These are phyloP conservation scores for Athelia sp. DNA, from an alignment of 1,284 basidiomycete genomes.

Conservation along the genomic window DNA sequence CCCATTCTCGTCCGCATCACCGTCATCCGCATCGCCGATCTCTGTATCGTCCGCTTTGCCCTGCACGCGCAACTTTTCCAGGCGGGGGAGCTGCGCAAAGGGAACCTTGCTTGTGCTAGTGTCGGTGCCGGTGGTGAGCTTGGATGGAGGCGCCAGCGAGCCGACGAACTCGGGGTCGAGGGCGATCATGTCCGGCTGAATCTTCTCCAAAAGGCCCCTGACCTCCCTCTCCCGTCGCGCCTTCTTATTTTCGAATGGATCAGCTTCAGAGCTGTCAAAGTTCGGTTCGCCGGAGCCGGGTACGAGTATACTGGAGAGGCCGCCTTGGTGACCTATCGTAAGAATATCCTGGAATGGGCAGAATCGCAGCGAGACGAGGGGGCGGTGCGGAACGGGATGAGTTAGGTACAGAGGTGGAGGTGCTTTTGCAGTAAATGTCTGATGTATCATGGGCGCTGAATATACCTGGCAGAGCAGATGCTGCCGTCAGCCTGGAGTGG, in stretches of 20 bases:
- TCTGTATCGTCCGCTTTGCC: constrained; percentile 75
- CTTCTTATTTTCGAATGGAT: constrained; percentile 89
- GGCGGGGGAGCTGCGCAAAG: constrained; percentile 67
- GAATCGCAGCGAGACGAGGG: constrained; percentile 78
- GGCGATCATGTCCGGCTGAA: constrained; percentile 91
- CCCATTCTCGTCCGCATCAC: constrained; percentile 32
- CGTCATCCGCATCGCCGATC: constrained; percentile 27
- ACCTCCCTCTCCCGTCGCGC: constrained; percentile 90
- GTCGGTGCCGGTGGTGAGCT: constrained; percentile 44
- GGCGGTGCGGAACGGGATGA: constrained; percentile 67
- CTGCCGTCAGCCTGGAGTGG: constrained; percentile 3
- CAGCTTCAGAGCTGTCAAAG: constrained; percentile 90
- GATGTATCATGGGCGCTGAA: constrained; percentile 62
- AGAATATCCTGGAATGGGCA: constrained; percentile 93
- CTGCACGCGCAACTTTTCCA: constrained; percentile 65
- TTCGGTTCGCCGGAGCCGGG: constrained; percentile 94
- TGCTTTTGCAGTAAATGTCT: constrained; percentile 40
- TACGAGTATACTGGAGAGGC: constrained; percentile 82
- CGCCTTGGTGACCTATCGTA: constrained; percentile 68
- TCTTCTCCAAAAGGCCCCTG: constrained; percentile 88
- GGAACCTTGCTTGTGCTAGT: constrained; percentile 47
- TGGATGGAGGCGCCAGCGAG: constrained; percentile 58
- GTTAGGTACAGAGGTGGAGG: constrained; percentile 84
- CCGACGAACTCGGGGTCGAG: constrained; percentile 86
- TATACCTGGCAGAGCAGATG: constrained; percentile 45